phyloP scores from a whole-genome alignment of 2,329 filamentous ascomycete species.

The Botrytis elliptica region DNA sequence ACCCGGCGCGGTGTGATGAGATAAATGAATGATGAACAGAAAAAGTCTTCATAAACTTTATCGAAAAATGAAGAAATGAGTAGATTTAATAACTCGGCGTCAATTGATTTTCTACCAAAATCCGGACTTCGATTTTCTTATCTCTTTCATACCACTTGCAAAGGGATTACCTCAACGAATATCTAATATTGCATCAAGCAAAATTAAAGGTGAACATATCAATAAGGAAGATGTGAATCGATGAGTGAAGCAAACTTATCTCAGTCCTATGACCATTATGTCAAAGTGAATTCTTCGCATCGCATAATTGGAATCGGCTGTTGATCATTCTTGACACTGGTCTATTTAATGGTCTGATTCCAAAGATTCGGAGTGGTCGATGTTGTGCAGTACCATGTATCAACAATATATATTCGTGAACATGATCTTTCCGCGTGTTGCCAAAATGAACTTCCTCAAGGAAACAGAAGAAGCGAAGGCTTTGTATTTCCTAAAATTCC shows the following conservation, averaged over 20 bases:
- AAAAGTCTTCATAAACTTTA: background rate
- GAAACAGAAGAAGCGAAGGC: background rate
- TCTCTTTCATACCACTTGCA: background rate
- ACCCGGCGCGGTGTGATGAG: background rate
- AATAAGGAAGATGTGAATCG: background rate
- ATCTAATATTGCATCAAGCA: background rate
- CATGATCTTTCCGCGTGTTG: background rate
- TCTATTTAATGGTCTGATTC: background rate
- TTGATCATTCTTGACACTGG: background rate
- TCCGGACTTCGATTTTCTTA: background rate
- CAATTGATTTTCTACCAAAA: background rate
- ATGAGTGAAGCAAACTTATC: background rate
- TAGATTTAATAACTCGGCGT: background rate
- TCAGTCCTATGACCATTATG: background rate
- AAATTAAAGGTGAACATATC: background rate
- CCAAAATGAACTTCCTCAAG: background rate
- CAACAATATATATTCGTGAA: background rate
- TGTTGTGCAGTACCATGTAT: background rate
- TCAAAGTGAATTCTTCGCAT: background rate
- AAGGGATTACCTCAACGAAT: background rate
- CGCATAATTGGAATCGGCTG: background rate
- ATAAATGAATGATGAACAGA: background rate
- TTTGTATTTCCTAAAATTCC: background rate
- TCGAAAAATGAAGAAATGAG: background rate
- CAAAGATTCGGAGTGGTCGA: background rate